Evolutionary conservation across 495 filamentous ascomycete species (phyloP).

Genomic region (Cercophora newfieldiana): DNA sequence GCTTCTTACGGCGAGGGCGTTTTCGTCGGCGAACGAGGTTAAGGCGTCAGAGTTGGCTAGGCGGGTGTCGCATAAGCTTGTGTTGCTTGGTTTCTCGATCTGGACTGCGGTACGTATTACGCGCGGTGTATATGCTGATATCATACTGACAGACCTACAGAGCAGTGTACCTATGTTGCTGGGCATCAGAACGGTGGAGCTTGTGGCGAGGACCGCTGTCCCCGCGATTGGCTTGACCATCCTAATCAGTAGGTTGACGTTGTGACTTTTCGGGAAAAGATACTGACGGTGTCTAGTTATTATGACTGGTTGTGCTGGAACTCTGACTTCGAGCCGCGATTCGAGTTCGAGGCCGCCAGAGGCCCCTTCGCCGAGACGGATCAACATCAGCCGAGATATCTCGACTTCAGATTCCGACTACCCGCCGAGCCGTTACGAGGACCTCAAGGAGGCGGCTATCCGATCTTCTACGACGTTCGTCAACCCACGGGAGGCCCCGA

Average conservation of each 20-base stretch:
- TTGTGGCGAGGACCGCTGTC: slow-evolving; percentile 49
- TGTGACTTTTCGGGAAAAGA: neutral
- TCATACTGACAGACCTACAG: slow-evolving; percentile 34
- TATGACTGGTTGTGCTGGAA: slow-evolving; percentile 29
- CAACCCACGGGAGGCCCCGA: slow-evolving; percentile 33
- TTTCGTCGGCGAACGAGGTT: slow-evolving; percentile 32
- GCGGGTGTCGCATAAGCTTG: slow-evolving; percentile 41
- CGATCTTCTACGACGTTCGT: slow-evolving; percentile 40
- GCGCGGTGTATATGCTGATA: neutral
- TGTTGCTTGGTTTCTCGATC: slow-evolving; percentile 44
- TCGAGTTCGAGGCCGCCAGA: slow-evolving; percentile 29
- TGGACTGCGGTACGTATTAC: slow-evolving; percentile 48
- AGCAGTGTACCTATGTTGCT: slow-evolving; percentile 51
- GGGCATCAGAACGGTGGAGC: slow-evolving; percentile 41
- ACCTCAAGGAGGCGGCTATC: slow-evolving; percentile 44
- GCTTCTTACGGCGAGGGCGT: slow-evolving; percentile 38
- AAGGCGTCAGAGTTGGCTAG: slow-evolving; percentile 23
- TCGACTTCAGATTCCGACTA: slow-evolving; percentile 47
- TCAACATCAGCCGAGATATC: slow-evolving; percentile 40
- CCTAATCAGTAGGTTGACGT: slow-evolving; percentile 44
- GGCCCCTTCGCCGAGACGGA: slow-evolving; percentile 31
- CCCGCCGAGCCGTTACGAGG: slow-evolving; percentile 47
- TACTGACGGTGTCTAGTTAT: slow-evolving; percentile 21
- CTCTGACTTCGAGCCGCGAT: slow-evolving; percentile 19
- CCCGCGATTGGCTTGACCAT: slow-evolving; percentile 50